Evolutionary conservation across 371 early-diverging fungal genomes (phyloP).

Genomic region (Mortierella sp.): DNA sequence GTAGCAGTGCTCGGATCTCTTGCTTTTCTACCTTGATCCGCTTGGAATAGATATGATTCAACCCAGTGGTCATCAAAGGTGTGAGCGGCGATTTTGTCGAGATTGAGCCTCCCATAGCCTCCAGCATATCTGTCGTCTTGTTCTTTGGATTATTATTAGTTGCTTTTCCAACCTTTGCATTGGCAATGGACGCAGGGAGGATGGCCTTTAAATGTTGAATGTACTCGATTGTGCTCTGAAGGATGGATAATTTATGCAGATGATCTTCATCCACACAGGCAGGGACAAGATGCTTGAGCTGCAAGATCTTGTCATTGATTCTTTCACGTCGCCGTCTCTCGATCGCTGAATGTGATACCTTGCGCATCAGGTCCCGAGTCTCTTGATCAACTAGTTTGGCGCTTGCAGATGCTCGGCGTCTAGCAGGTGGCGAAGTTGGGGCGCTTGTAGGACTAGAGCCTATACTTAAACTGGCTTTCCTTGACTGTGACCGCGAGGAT

Average conservation of each 20-base stretch:
- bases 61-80: conserved; percentile 51
- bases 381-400: conserved; percentile 38
- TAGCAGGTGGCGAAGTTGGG: conserved; percentile 3
- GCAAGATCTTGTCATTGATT: conserved; percentile 76
- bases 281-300: conserved; percentile 63
- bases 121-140: conserved; percentile 56
- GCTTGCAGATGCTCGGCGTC: conserved; percentile 33
- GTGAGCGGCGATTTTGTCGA: conserved; percentile 36
- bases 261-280: conserved; percentile 74
- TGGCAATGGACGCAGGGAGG: conserved; percentile 60
- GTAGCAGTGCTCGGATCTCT: conserved; percentile 3
- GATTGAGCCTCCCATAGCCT: conserved; percentile 37
- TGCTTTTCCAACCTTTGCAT: conserved; percentile 42
- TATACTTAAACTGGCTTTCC: conserved; percentile 13
- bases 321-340: conserved; percentile 82
- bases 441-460: conserved; percentile 9
- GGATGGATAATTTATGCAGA: conserved; percentile 79
- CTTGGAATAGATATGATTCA: conserved; percentile 35
- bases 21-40: conserved; percentile 25
- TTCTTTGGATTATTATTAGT: conserved; percentile 56
- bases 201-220: conserved; percentile 68
- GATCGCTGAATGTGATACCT: conserved; percentile 81
- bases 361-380: conserved; percentile 67
- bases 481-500: conserved; percentile 28
- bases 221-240: conserved; percentile 82